Evolutionary conservation across 2,329 filamentous ascomycete genomes (phyloP), one percentile per base, ranked within the genome.

Genomic region (Epichloe brachyelytri): DNA sequence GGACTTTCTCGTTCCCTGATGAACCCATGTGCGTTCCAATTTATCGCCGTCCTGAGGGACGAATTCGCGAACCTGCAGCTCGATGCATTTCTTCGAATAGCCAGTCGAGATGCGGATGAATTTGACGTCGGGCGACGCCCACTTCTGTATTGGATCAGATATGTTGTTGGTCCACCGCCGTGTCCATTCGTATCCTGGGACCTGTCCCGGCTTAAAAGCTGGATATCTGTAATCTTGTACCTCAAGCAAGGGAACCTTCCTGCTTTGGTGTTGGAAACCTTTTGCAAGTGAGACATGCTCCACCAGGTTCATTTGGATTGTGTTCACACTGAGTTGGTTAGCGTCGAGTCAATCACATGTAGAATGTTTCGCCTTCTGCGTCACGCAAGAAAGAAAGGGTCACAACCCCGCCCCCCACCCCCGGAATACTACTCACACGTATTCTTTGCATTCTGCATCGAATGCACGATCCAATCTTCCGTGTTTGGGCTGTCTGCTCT

Each of bases 371-470:
- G 14, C 26, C 12, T 48, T 26, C 15, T 43, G n/a, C 11, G 12
- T 14, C 17, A n/a, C 11, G 37, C 36, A 20, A 36, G 5, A 34
- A 38, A 34, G 6, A n/a, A 20, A 6, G 10, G 11, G 15, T 5
- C 12, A 14, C n/a, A n/a, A n/a, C n/a, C n/a, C n/a, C n/a, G n/a
- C n/a, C n/a, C n/a, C n/a, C n/a, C n/a, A n/a, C n/a, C n/a, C n/a
- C 6, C n/a, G 15, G 11, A 8, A 37, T 26, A 26, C 22, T 37
- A 67, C 76, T 71, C 63, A 81, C 78, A 46, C 79, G 72, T 57
- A 82, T 80, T 43, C 78, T 71, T 56, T 82, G 79, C 76, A 81
- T 80, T 47, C 76, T 71, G 55, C 79, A 82, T 43, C 78, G 70
- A 52, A 82, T 75, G 57, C 79, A 82, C 19, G 76, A 79, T 8